Base-by-base conservation (phyloP, 805 yeast genomes). In the Yarrowia sp. region DNA sequence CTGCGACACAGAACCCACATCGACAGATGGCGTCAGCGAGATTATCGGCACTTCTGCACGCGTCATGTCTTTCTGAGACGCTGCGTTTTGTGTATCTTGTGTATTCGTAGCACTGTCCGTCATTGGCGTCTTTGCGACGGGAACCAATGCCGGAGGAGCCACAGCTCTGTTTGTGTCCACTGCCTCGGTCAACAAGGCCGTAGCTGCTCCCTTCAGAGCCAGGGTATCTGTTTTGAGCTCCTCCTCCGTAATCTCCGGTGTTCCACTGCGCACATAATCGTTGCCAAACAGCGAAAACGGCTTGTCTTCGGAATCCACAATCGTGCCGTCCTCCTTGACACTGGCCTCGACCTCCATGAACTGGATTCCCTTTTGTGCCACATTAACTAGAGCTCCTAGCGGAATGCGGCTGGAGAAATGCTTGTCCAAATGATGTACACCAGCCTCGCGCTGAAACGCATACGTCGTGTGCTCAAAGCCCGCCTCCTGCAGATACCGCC, bases 401-500 rank as follows among this genome's bases (percentile, higher is more conserved):
- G 90, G 89, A 21, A 90, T 83, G 52, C 78, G 76, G 8, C 77
- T 77, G 1, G 82, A 78, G 67, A 82, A 80, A 63, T 77, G 76
- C 2, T 74, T 73, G 51, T 85, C 96, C 67, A 83, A 81, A 21
- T 80, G 79, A 67, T 83, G 80, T 11, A 89, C 86, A 21, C 81
- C 77, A 0, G 93, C 79, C 69, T 89, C 92, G 68, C 89, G 87
- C 67, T 88, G 90, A 30, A 95, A 76, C 0, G 97, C 96, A 71
- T 82, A 85, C 0, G 96, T 92, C 1, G 95, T 80, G 21, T 90
- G 80, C 61, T 89, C 92, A 41, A 81, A 75, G 12, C 81, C 81
- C 62, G 73, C 79, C 74, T 95, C 98, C 72, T 91, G 96, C 40
- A 92, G 80, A 72, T 93, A 95, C 67, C 98, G 78, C 97, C 97